These are phyloP conservation scores for Pulveroboletus frians DNA, from an alignment of 768 basidiomycete genomes.

Conservation along the genomic window DNA sequence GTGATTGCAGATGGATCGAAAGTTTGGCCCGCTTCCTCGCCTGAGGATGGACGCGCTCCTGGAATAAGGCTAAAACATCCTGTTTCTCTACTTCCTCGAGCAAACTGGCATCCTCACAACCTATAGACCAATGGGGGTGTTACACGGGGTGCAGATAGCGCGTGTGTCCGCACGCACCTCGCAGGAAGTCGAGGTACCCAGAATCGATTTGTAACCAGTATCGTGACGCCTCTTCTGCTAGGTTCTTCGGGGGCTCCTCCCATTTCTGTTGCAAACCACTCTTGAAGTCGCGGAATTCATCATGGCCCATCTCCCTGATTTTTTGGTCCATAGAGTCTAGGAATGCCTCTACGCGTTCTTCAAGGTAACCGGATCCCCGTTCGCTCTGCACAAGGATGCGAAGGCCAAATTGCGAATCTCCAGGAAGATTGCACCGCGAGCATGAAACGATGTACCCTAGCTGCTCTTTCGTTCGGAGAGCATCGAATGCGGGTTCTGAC, in stretches of 20 bases:
- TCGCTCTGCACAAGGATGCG: constrained; percentile 89
- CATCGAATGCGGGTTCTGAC: constrained; percentile 87
- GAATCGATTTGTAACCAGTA: constrained; percentile 69
- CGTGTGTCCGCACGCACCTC: constrained; percentile 49
- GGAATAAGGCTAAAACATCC: constrained; percentile 71
- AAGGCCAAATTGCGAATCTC: constrained; percentile 69
- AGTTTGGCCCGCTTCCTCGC: constrained; percentile 73
- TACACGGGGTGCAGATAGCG: background rate
- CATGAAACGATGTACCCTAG: constrained; percentile 87
- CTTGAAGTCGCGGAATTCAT: constrained; percentile 77
- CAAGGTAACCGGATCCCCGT: constrained; percentile 71
- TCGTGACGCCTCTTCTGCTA: constrained; percentile 69
- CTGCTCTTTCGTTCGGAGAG: constrained; percentile 90
- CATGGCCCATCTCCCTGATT: constrained; percentile 63
- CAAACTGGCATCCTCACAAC: constrained; percentile 62
- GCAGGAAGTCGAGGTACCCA: constrained; percentile 82
- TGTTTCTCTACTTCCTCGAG: constrained; percentile 64
- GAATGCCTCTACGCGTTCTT: constrained; percentile 86
- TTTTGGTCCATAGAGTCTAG: constrained; percentile 64
- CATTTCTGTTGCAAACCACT: constrained; percentile 71
- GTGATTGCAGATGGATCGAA: constrained; percentile 76
- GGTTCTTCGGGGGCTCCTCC: constrained; percentile 84
- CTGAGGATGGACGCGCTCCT: constrained; percentile 60
- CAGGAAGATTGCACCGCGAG: constrained; percentile 49
- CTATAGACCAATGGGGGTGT: constrained; percentile 35